phyloP scores from a whole-genome alignment of 768 basidiomycete genomes.

The Boletus subcaerulescens region DNA sequence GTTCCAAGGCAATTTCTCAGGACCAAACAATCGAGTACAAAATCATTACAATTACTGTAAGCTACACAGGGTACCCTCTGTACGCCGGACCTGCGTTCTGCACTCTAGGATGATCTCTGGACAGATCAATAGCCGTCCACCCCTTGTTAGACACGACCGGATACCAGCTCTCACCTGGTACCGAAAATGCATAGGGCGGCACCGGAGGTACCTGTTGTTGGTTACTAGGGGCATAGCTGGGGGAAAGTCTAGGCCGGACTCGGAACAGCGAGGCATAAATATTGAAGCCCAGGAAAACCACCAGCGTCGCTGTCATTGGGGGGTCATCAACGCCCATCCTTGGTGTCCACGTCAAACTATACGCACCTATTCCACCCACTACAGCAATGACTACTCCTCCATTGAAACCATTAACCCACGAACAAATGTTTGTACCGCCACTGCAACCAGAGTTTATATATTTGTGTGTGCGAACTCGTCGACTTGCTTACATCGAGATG shows the following conservation, averaged over 20 bases:
- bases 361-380: slow-evolving; percentile 3
- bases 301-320: slow-evolving; percentile 1
- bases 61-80: neutral
- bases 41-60: neutral
- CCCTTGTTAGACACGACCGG: neutral
- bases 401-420: neutral
- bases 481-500: slow-evolving; percentile 1
- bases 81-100: neutral
- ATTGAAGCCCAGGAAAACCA: neutral
- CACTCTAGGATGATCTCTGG: neutral
- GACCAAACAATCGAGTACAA: neutral
- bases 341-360: neutral
- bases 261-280: neutral
- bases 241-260: neutral
- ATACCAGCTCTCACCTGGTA: neutral
- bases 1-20: slow-evolving; percentile 28
- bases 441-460: neutral
- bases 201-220: neutral
- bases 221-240: neutral
- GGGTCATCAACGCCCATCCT: neutral
- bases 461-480: neutral
- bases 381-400: neutral
- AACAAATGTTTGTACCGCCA: slow-evolving; percentile 6
- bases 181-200: slow-evolving; percentile 5
- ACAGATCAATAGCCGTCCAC: slow-evolving; percentile 5